Percentiles rank a stretch among this genome's conserved stretches.
phyloP scores from a whole-genome alignment of 2,329 filamentous ascomycete species.

The Berkeleyomyces rouxiae region DNA sequence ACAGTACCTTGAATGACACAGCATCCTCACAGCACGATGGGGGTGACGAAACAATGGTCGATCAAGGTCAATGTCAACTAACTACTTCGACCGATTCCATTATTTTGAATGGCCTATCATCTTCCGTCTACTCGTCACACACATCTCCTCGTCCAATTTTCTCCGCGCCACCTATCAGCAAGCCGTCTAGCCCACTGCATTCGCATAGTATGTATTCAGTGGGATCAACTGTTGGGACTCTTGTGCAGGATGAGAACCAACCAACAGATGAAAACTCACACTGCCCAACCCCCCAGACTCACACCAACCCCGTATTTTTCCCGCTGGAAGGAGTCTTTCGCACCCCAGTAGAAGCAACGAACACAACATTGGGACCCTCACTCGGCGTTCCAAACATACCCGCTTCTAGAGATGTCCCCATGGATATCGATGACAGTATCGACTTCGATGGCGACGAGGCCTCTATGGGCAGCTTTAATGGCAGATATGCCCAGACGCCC shows the following conservation, averaged over 20 bases:
- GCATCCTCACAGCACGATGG: too few species aligned
- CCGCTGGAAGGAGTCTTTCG: constrained; percentile 48
- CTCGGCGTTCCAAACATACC: not conserved
- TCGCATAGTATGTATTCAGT: constrained; percentile 13
- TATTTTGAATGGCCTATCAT: not conserved
- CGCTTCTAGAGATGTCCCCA: not conserved
- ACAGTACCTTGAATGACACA: too few species aligned
- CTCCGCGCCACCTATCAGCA: not conserved
- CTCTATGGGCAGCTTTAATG: not conserved
- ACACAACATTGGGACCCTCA: constrained; percentile 14
- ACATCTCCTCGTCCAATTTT: not conserved
- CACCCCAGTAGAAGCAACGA: constrained; percentile 38
- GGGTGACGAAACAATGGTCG: too few species aligned
- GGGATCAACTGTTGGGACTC: not conserved
- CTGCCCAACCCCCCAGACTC: constrained; percentile 15
- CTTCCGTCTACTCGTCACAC: not conserved
- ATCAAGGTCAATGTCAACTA: too few species aligned
- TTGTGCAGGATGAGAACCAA: not conserved
- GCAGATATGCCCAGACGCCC: constrained; percentile 37
- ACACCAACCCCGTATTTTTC: constrained; percentile 36
- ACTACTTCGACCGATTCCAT: not conserved
- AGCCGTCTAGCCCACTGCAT: not conserved
- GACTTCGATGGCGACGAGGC: constrained; percentile 18
- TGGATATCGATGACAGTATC: constrained; percentile 17
- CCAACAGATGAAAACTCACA: not conserved